phyloP scores from a whole-genome alignment of 257 asterid genomes.

The Cynanchum wilfordii region DNA sequence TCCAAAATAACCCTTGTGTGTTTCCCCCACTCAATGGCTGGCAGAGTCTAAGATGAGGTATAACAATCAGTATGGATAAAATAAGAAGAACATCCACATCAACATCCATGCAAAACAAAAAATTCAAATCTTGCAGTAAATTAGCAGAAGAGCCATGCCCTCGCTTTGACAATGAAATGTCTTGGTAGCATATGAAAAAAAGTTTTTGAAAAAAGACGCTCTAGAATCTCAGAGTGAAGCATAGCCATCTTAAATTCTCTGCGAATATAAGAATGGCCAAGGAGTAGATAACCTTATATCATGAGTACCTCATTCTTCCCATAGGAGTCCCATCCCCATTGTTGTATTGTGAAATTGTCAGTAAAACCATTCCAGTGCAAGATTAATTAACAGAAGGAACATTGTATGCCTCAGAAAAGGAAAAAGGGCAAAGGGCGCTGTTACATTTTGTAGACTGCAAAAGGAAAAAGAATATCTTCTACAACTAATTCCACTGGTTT shows the following conservation, averaged over 20 bases:
- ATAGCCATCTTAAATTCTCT: background rate
- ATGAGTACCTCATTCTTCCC: background rate
- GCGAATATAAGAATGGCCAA: background rate
- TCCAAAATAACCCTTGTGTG: constrained; percentile 79
- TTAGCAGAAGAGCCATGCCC: background rate
- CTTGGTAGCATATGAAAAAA: background rate
- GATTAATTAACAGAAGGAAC: background rate
- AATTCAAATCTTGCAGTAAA: background rate
- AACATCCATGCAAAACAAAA: background rate
- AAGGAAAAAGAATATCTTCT: background rate
- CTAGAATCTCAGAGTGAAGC: constrained; percentile 2
- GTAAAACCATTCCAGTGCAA: background rate
- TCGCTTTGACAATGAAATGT: background rate
- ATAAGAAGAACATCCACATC: background rate
- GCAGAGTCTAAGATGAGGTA: constrained; percentile 46
- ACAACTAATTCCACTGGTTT: background rate
- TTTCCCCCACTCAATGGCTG: constrained; percentile 71
- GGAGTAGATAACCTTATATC: background rate
- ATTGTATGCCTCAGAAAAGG: background rate
- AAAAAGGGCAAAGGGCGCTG: background rate
- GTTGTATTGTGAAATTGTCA: background rate
- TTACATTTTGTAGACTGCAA: background rate
- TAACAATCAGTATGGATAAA: constrained; percentile 10
- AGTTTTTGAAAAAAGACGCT: background rate
- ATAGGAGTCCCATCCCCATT: background rate